Percentiles rank a stretch among this genome's conserved stretches.
Conservation (phyloP, 176 grass and related monocot genomes). For the Tillandsia fasciculata region DNA sequence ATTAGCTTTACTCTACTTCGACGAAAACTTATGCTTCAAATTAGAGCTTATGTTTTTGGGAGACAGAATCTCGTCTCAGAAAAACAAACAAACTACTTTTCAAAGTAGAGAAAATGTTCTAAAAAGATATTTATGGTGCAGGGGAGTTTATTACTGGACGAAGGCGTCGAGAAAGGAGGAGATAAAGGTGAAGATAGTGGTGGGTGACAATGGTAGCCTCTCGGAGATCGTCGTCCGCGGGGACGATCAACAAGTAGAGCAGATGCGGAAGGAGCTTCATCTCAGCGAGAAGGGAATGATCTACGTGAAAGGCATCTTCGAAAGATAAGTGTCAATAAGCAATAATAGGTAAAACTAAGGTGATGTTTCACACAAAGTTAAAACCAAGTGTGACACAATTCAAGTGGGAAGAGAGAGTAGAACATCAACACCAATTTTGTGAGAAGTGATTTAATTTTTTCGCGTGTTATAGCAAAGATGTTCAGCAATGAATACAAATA, state of each 20-base stretch:
- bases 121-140: constrained; percentile 21
- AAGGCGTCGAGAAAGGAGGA: constrained; percentile 85
- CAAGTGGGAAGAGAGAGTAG: neutral
- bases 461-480: too few relatives aligned
- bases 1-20: too few relatives aligned
- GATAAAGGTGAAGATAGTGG: constrained; percentile 84
- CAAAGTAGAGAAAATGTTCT: neutral
- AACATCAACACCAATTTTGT: constrained; percentile 25
- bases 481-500: too few relatives aligned
- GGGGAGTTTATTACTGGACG: constrained; percentile 93
- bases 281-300: constrained; percentile 87
- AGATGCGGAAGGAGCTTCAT: constrained; percentile 78
- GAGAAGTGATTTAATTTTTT: too few relatives aligned
- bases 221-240: constrained; percentile 69
- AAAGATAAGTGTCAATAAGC: constrained; percentile 20
- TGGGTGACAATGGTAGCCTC: constrained; percentile 37
- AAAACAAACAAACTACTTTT: neutral
- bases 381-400: neutral
- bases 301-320: constrained; percentile 90
- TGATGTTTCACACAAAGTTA: neutral
- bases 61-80: too few relatives aligned
- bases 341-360: neutral
- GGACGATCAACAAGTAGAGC: constrained; percentile 79
- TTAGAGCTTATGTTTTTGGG: too few relatives aligned
- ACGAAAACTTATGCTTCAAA: too few relatives aligned